phyloP scores from a whole-genome alignment of 805 yeast genomes.

The Teunomyces kruisii region DNA sequence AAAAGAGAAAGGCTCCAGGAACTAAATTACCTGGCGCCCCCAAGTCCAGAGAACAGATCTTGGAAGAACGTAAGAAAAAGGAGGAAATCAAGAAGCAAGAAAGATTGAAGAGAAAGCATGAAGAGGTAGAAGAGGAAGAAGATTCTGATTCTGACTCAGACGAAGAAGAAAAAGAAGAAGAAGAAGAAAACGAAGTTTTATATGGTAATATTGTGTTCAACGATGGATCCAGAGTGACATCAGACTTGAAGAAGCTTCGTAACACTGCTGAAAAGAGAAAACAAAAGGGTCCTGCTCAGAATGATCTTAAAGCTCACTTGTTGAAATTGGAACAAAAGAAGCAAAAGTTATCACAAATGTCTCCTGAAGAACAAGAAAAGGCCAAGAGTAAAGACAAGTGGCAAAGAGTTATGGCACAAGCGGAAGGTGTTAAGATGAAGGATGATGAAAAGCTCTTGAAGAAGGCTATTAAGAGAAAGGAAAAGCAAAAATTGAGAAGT shows the following conservation, averaged over 20 bases:
- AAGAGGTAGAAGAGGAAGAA: conserved; percentile 40
- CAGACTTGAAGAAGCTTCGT: conserved; percentile 63
- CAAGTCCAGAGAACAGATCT: conserved; percentile 75
- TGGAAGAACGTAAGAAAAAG: conserved; percentile 58
- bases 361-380: conserved; percentile 59
- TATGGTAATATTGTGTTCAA: conserved; percentile 81
- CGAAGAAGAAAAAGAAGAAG: conserved; percentile 17
- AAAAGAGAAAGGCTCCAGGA: conserved; percentile 91
- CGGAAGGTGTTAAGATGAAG: conserved; percentile 84
- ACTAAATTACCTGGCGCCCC: conserved; percentile 78
- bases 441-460: conserved; percentile 88
- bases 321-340: conserved; percentile 72
- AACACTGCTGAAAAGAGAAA: conserved; percentile 47
- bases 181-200: conserved; percentile 46
- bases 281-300: conserved; percentile 80
- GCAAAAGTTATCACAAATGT: conserved; percentile 56
- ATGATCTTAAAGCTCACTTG: conserved; percentile 83
- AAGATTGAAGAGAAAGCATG: conserved; percentile 39
- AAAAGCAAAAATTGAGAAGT: conserved; percentile 78
- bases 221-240: conserved; percentile 77
- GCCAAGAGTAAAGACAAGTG: conserved; percentile 75
- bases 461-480: conserved; percentile 82
- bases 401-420: conserved; percentile 79
- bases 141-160: conserved; percentile 22
- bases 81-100: conserved; percentile 47